Evolutionary conservation across 805 yeast species (phyloP), one percentile per base, ranked within the genome.

Genomic region (Isabelozyma gotoi): DNA sequence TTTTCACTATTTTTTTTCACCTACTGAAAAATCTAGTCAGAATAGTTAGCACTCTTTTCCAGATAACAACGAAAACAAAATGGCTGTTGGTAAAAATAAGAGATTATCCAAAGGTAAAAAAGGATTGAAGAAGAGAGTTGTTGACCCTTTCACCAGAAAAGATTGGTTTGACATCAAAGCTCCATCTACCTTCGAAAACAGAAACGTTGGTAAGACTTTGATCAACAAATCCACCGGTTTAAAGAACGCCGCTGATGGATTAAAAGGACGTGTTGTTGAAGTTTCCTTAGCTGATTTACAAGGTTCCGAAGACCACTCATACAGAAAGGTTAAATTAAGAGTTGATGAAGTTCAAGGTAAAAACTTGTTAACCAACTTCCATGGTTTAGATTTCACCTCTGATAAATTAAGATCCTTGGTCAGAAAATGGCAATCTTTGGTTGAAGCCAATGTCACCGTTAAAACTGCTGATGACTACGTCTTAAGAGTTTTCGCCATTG

Each of bases 151-250:
- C 91, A 80, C 96, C 83, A 88, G 88, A 76, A 90, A 90, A 79
- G 97, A 89, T 67, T 90, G 97, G 97, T 89, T 78, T 75, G 92
- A 85, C 75, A 86, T 89, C 80, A 88, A 88, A 81, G 97, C 97
- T 58, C 97, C 97, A 67, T 83, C 96, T 66, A 88, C 96, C 62
- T 90, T 90, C 68, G 96, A 89, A 77, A 87, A 86, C 85, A 88
- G 96, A 77, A 86, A 86, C 66, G 96, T 88, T 67, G 97, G 97
- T 74, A 89, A 90, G 84, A 90, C 97, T 62, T 80, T 90, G 65
- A 92, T 90, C 74, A 90, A 90, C 94, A 90, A 87, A 74, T 85
- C 96, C 51, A 86, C 96, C 62, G 97, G 97, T 86, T 81, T 90
- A 74, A 84, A 86, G 81, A 88, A 84, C 78, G 95, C 97, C 68